Evolutionary conservation across 257 asterid genomes (phyloP).

Genomic region (Solanum verrucosum): DNA sequence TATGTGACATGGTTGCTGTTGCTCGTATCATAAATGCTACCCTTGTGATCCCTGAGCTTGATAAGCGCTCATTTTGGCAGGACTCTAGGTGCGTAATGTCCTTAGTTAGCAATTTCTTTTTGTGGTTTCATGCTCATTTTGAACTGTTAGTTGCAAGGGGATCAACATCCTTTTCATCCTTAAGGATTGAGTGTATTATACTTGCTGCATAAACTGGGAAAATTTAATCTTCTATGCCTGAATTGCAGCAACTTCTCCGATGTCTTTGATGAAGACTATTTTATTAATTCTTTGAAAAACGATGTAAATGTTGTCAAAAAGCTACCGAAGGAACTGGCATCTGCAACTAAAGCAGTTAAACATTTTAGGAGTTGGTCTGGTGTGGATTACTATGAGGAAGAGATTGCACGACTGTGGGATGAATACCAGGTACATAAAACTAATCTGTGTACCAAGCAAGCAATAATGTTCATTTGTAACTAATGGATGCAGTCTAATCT

Average conservation of each 20-base stretch:
- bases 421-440: slow-evolving; percentile 53
- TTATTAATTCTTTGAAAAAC: slow-evolving; percentile 56
- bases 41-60: slow-evolving; percentile 93
- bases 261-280: slow-evolving; percentile 79
- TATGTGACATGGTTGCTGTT: slow-evolving; percentile 98
- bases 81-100: slow-evolving; percentile 57
- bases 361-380: slow-evolving; percentile 98
- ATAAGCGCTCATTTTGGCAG: slow-evolving; percentile 90
- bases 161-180: neutral
- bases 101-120: neutral
- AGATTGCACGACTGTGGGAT: slow-evolving; percentile 75
- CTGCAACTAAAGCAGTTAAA: slow-evolving; percentile 64
- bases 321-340: slow-evolving; percentile 55
- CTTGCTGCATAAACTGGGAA: neutral
- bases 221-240: slow-evolving; percentile 6
- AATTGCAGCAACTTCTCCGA: slow-evolving; percentile 84
- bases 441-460: neutral
- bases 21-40: slow-evolving; percentile 93
- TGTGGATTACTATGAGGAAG: slow-evolving; percentile 65
- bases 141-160: neutral
- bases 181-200: neutral
- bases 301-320: slow-evolving; percentile 64
- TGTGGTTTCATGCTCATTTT: neutral
- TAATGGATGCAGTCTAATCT: neutral
- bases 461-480: neutral